phyloP scores from a whole-genome alignment of 257 asterid genomes.

The Gardenia jasminoides region DNA sequence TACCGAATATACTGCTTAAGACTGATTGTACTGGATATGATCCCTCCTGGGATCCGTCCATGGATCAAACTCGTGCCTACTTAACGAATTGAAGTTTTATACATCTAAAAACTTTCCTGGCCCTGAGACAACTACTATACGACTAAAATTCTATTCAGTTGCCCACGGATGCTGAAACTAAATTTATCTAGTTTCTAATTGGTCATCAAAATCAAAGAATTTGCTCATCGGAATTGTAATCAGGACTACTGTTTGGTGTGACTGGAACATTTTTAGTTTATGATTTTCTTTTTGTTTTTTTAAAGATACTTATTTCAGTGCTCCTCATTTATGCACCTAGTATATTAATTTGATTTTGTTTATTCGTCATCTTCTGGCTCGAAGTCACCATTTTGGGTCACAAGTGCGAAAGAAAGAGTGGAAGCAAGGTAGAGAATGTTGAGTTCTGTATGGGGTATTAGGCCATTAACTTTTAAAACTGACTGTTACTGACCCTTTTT shows the following conservation, averaged over 20 bases:
- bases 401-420: too few relatives aligned
- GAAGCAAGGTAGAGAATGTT: background rate
- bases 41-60: too few relatives aligned
- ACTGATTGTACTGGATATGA: background rate
- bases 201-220: background rate
- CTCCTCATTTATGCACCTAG: background rate
- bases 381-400: background rate
- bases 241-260: background rate
- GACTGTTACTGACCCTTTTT: background rate
- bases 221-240: background rate
- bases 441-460: background rate
- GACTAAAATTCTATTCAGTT: background rate
- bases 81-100: too few relatives aligned
- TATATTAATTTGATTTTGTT: too few relatives aligned
- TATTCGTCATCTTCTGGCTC: too few relatives aligned
- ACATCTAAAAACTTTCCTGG: background rate
- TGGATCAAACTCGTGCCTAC: too few relatives aligned
- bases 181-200: background rate
- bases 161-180: background rate
- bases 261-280: background rate
- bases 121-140: background rate
- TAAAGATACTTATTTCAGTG: too few relatives aligned
- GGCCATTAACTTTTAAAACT: too few relatives aligned
- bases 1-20: too few relatives aligned
- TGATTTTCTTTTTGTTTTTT: too few relatives aligned